phyloP scores from a whole-genome alignment of 108 stramenopile species.

The Hondaea fermentalgiana region DNA sequence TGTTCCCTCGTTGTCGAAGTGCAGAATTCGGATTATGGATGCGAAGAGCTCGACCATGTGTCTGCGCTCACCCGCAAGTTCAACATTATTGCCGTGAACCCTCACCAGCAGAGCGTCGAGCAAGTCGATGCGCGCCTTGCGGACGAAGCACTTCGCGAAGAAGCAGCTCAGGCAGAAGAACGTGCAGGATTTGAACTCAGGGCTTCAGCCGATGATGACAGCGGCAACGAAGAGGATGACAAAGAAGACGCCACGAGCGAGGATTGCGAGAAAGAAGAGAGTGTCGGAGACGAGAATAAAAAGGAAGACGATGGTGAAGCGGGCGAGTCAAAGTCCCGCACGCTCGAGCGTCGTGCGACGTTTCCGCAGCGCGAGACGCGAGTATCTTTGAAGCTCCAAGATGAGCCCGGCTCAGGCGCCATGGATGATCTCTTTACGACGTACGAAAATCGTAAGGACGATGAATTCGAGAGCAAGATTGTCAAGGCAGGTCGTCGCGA shows the following conservation, averaged over 20 bases:
- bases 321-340: background rate
- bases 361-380: background rate
- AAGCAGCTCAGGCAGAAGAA: background rate
- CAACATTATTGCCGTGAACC: background rate
- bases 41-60: background rate
- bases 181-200: background rate
- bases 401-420: background rate
- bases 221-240: too few relatives aligned
- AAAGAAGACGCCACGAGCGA: background rate
- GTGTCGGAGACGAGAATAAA: background rate
- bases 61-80: background rate
- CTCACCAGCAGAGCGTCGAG: background rate
- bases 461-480: background rate
- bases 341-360: background rate
- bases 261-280: background rate
- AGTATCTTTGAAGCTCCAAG: too few relatives aligned
- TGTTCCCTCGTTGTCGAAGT: background rate
- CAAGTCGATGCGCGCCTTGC: background rate
- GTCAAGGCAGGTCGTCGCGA: background rate
- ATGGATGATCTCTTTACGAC: slow-evolving; percentile 11
- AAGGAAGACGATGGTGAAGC: background rate
- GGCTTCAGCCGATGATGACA: too few relatives aligned
- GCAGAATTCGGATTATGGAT: background rate
- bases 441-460: background rate
- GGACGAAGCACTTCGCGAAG: background rate